Evolutionary conservation across 208 protist genomes (phyloP).

Genomic region (Acanthamoeba lenticulata): DNA sequence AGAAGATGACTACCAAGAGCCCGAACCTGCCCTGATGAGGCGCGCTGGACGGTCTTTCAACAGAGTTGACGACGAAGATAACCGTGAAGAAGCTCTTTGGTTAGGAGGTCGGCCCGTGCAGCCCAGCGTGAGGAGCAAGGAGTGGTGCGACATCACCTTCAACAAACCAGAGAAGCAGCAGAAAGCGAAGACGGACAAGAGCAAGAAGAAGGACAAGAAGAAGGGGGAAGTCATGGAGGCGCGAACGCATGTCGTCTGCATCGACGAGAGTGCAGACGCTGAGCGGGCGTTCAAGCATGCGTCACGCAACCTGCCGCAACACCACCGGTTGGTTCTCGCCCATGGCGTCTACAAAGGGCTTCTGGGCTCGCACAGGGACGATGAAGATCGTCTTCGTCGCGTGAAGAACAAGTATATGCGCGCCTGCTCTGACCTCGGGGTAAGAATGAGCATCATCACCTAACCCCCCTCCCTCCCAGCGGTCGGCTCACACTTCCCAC

Average conservation of each 20-base stretch:
- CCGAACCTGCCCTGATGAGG: too few species aligned
- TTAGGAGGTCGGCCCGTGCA: too few species aligned
- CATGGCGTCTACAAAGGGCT: not conserved
- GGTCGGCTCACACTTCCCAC: not conserved
- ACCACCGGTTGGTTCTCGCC: not conserved
- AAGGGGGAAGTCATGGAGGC: too few species aligned
- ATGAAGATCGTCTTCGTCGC: not conserved
- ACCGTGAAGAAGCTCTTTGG: too few species aligned
- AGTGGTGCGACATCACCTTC: too few species aligned
- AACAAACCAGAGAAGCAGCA: too few species aligned
- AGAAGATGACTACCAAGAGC: too few species aligned
- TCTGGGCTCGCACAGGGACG: not conserved
- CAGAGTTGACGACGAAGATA: too few species aligned
- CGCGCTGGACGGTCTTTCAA: too few species aligned
- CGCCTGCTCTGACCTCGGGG: not conserved
- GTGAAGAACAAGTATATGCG: not conserved
- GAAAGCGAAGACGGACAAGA: too few species aligned
- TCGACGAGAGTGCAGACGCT: not conserved
- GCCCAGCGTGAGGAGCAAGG: too few species aligned
- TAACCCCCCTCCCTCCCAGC: not conserved
- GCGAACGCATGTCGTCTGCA: not conserved
- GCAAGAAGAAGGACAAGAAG: too few species aligned
- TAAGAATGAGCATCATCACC: not conserved
- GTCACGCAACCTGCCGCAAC: not conserved
- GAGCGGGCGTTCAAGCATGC: not conserved